phyloP scores from a whole-genome alignment of 352 stramenopile genomes.

The Phytophthora pini region DNA sequence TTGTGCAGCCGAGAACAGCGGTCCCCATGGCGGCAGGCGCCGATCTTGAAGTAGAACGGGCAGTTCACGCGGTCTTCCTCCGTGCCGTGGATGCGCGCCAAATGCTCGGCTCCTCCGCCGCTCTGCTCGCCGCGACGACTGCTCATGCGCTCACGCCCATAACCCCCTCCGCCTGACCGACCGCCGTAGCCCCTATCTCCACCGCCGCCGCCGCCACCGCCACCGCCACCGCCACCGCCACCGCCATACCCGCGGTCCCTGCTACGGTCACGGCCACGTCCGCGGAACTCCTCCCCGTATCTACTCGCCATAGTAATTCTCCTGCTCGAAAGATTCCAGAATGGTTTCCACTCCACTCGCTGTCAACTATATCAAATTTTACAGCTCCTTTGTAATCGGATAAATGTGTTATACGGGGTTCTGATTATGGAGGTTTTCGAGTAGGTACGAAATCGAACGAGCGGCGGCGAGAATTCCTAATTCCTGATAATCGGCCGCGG shows the following conservation, averaged over 20 bases:
- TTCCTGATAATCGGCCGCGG: slow-evolving; percentile 15
- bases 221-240: slow-evolving; percentile 36
- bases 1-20: slow-evolving; percentile 98
- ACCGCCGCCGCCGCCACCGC: slow-evolving; percentile 15
- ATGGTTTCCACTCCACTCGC: slow-evolving; percentile 42
- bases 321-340: slow-evolving; percentile 48
- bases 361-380: slow-evolving; percentile 1
- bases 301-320: slow-evolving; percentile 57
- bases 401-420: background rate
- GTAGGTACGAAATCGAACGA: background rate
- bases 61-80: slow-evolving; percentile 99
- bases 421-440: slow-evolving; percentile 9
- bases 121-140: slow-evolving; percentile 68
- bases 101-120: slow-evolving; percentile 92
- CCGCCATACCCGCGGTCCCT: slow-evolving; percentile 64
- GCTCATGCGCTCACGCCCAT: slow-evolving; percentile 61
- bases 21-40: slow-evolving; percentile 98
- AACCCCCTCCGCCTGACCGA: slow-evolving; percentile 51
- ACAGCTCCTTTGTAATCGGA: background rate
- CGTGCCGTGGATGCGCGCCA: slow-evolving; percentile 97
- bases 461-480: slow-evolving; percentile 7
- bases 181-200: slow-evolving; percentile 48
- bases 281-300: slow-evolving; percentile 76
- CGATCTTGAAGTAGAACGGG: slow-evolving; percentile 99
- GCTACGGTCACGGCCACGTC: slow-evolving; percentile 73